Base-by-base conservation (phyloP, 1,284 basidiomycete genomes). In the Leccinum angustisporum region DNA sequence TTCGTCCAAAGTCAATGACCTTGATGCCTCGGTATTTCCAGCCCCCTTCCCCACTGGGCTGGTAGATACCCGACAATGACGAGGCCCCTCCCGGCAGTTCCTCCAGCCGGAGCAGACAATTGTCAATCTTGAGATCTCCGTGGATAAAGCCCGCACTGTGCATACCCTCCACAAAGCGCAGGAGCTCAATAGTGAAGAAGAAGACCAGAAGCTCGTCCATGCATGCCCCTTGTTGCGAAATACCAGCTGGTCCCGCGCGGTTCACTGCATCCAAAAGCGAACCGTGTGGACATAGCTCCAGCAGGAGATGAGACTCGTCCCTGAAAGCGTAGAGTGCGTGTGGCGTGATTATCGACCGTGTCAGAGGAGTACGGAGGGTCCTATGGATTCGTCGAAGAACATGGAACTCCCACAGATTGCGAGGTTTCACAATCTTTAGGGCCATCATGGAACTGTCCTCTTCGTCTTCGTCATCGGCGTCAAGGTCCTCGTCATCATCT, bases 91-190 rank as follows among this genome's bases (percentile, higher is more conserved):
- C 88, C 0, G 90, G 87, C 3, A 92, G 85, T 57, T 94, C 89
- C 67, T 95, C 92, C 31, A 99, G 82, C 4, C 97, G 87, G 8
- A 99, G 80, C 13, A 99, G 83, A 74, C 96, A 98, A 77, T 99
- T 99, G 80, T 99, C 97, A 73, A 98, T 98, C 82, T 99, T 99
- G 68, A 99, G 83, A 78, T 99, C 97, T 50, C 97, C 97, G 70
- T 99, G 97, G 67, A 99, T 91, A 78, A 98, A 91, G 16, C 92
- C 91, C 0, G 82, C 80, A 9, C 75, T 64, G 75, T 99, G 97
- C 74, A 98, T 83, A 25, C 83, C 87, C 71, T 97, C 94, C 55
- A 98, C 77, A 11, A 92, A 78, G 21, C 90, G 88, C 57, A 98
- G 78, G 18, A 99, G 85, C 75, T 99, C 97, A 69, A 96, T 85